phyloP scores from a whole-genome alignment of 306 rosid species.

The Cucurbita moschata region DNA sequence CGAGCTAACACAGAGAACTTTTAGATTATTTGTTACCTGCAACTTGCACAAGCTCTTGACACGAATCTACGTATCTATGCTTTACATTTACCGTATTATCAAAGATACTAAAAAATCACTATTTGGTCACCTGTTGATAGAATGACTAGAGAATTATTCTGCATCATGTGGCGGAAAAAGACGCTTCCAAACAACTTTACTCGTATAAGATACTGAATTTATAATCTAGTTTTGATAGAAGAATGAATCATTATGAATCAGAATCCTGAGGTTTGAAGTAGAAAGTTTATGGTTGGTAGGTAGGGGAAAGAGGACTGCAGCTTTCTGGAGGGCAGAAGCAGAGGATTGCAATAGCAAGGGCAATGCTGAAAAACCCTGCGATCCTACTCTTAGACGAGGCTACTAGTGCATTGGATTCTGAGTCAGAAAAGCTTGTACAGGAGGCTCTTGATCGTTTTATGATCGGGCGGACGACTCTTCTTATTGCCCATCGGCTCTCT shows the following conservation, averaged over 20 bases:
- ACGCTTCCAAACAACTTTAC: background rate
- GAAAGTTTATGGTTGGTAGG: conserved; percentile 42
- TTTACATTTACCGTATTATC: background rate
- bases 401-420: conserved; percentile 97
- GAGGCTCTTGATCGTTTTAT: conserved; percentile 98
- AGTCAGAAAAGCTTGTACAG: conserved; percentile 91
- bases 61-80: background rate
- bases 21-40: background rate
- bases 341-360: conserved; percentile 97
- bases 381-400: conserved; percentile 90
- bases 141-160: background rate
- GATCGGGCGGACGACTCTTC: conserved; percentile 91
- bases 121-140: background rate
- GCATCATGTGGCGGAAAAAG: background rate
- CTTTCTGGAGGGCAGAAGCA: conserved; percentile 99
- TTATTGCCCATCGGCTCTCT: conserved; percentile 87
- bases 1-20: background rate
- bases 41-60: background rate
- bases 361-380: conserved; percentile 97
- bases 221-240: background rate
- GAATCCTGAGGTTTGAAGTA: conserved; percentile 1
- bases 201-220: background rate
- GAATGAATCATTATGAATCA: background rate
- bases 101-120: background rate
- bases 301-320: conserved; percentile 93